Base-by-base conservation (phyloP, 2,329 filamentous ascomycete species). In the Grosmannia huntii region DNA sequence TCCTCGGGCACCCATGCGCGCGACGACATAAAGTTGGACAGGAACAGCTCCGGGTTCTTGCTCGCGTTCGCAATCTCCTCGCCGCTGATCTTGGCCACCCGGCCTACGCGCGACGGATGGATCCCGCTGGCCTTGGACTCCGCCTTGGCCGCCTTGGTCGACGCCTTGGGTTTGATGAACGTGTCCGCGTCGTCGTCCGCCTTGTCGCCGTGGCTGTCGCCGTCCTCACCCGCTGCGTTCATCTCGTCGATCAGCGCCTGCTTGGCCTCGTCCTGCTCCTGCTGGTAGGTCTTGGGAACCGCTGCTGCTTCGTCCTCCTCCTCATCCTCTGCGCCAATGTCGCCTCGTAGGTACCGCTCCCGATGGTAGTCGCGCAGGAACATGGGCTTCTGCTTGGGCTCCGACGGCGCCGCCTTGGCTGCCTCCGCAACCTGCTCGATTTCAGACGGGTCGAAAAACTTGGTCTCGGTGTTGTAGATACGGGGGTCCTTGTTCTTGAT, bases 11-110 rank as follows among this genome's bases (percentile, higher is more conserved):
- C 81, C 94, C 94, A 99, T 19, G 91, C 92, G 60, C 91, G 84
- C 9, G 91, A 81, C n/a, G 87, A 82, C 81, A 99, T 83, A 73
- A 96, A 99, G 70, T 96, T 96, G 57, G 89, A 92, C n/a, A 99
- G 75, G 69, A 90, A 99, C 0, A 82, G 86, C 67, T 97, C 92
- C 0, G 70, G 94, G 68, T 99, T 85, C 69, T 89, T 87, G 66
- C 96, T 88, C 44, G 94, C 90, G 60, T 82, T 80, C 53, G 83
- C 77, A 50, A 96, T 75, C 65, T 94, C 86, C 14, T 81, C 66
- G 58, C 89, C 76, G 27, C 70, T 77, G 55, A 78, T 69, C 62
- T 78, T 77, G 48, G 44, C 55, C 11, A 76, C 70, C 50, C 76
- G 67, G 14, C 68, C 68, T 27, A 71, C 73, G 62, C 82, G 74